Evolutionary conservation across 1,139 yeast species (phyloP), one percentile per base, ranked within the genome.

Genomic region (Meyerozyma sp.): DNA sequence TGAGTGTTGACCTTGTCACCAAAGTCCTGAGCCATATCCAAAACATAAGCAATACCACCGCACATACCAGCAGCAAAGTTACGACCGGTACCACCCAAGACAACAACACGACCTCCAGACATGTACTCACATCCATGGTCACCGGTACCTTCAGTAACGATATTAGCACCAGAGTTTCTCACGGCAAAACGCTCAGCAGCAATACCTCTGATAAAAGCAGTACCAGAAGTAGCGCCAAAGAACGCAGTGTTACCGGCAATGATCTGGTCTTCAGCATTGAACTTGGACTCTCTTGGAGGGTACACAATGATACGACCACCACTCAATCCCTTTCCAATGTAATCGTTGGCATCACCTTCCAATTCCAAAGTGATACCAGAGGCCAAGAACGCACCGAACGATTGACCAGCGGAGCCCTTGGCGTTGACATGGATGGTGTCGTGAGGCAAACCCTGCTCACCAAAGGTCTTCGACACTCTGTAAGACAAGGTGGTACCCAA

Each of bases 51-150:
- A 65, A 93, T 93, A 81, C 98, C 98, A 68, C 98, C 98, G 58
- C 97, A 91, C 88, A 94, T 94, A 75, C 98, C 98, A 45, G 98
- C 96, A 39, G 97, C 98, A 65, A 93, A 93, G 73, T 90, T 86
- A 54, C 98, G 82, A 48, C 96, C 98, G 59, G 96, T 87, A 45
- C 82, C 70, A 42, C 98, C 96, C 55, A 93, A 78, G 43, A 93
- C 89, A 61, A 93, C 88, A 49, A 93, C 96, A 59, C 98, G 82
- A 64, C 98, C 98, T 65, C 98, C 98, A 58, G 98, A 90, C 98
- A 93, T 93, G 73, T 93, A 93, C 68, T 93, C 98, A 73, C 97
- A 93, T 45, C 98, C 98, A 65, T 93, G 97, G 63, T 91, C 97
- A 73, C 98, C 98, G 51, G 89, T 85, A 62, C 96, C 96, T 70